Evolutionary conservation across 2,329 filamentous ascomycete genomes (phyloP).

Genomic region (Pyrenophora graminea): DNA sequence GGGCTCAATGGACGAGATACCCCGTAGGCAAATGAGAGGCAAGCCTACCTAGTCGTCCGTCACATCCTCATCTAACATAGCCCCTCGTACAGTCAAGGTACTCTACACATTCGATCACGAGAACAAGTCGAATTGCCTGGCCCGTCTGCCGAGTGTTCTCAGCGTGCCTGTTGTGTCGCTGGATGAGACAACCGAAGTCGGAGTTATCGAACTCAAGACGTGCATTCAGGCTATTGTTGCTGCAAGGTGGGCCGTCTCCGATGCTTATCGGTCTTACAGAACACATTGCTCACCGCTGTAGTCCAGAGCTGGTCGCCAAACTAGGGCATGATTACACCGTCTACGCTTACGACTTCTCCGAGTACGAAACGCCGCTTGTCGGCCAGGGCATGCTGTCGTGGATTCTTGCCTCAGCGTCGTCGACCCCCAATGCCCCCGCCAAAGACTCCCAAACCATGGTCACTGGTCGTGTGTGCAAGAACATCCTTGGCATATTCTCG

Average conservation of each 20-base stretch:
- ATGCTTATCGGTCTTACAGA: constrained; percentile 13
- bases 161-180: constrained; percentile 79
- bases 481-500: constrained; percentile 80
- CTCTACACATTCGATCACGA: constrained; percentile 94
- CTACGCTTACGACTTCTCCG: constrained; percentile 95
- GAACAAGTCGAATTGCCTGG: constrained; percentile 85
- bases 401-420: constrained; percentile 67
- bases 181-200: constrained; percentile 80
- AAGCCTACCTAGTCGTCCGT: constrained; percentile 26
- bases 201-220: constrained; percentile 82
- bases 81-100: constrained; percentile 74
- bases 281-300: constrained; percentile 52
- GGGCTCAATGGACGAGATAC: constrained; percentile 38
- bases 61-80: constrained; percentile 23
- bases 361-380: constrained; percentile 88
- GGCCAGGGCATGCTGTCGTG: constrained; percentile 95
- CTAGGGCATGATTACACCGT: constrained; percentile 86
- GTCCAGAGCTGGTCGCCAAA: constrained; percentile 81
- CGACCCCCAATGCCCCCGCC: constrained; percentile 58
- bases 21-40: constrained; percentile 54
- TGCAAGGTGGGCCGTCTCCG: constrained; percentile 54
- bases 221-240: constrained; percentile 82
- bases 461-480: constrained; percentile 88
- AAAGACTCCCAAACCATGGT: constrained; percentile 72
- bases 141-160: constrained; percentile 78